Percentiles rank a stretch among this genome's conserved stretches.
Conservation (phyloP, 1,284 basidiomycete genomes). For the Crucibulum parvulum region DNA sequence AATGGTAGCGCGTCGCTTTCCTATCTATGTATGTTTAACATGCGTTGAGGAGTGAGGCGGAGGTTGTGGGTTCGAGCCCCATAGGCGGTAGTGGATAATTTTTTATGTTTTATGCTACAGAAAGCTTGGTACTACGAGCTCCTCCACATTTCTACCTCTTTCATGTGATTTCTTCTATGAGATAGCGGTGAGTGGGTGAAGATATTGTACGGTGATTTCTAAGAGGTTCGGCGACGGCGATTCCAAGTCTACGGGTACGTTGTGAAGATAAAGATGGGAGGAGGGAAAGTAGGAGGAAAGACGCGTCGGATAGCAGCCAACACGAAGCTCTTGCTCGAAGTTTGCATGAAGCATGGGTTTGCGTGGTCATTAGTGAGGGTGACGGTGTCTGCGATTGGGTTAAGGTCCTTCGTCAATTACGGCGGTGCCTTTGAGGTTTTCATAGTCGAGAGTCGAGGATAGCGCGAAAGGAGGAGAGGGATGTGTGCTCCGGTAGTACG, state of each 20-base stretch:
- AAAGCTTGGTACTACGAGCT: too few relatives aligned
- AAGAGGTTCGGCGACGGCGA: slow-evolving; percentile 88
- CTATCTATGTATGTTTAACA: too few relatives aligned
- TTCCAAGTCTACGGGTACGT: too few relatives aligned
- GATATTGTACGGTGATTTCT: slow-evolving; percentile 44
- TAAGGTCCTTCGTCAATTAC: slow-evolving; percentile 96
- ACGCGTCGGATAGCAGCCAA: slow-evolving; percentile 91
- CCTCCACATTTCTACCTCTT: too few relatives aligned
- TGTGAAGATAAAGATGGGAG: too few relatives aligned
- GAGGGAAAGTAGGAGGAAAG: not conserved
- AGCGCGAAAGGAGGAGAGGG: slow-evolving; percentile 73
- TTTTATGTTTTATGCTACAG: too few relatives aligned
- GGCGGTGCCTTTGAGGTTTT: slow-evolving; percentile 88
- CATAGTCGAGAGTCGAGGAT: slow-evolving; percentile 86
- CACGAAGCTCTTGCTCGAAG: slow-evolving; percentile 96
- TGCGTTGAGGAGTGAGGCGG: too few relatives aligned
- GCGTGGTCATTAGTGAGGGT: slow-evolving; percentile 82
- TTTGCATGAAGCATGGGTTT: slow-evolving; percentile 95
- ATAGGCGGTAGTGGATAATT: too few relatives aligned
- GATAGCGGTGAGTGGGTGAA: too few relatives aligned
- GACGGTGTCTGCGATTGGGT: slow-evolving; percentile 68
- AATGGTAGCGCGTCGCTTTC: too few relatives aligned
- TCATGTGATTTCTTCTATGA: too few relatives aligned
- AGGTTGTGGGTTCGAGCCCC: too few relatives aligned
- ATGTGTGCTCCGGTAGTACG: slow-evolving; percentile 83